phyloP scores from a whole-genome alignment of 75 land plant species.

The Cryptomeria japonica region DNA sequence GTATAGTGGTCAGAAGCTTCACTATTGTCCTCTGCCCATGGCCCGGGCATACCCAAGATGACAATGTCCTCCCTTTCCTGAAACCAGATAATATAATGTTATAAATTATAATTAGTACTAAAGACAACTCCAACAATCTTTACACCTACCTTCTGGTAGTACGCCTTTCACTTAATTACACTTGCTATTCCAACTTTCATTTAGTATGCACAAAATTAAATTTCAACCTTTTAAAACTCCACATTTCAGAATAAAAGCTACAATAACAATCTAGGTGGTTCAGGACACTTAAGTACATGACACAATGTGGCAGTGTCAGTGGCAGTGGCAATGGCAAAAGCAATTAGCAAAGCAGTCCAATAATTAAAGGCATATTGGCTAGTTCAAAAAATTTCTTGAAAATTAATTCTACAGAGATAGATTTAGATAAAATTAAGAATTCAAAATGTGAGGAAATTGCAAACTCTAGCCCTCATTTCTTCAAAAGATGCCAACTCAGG shows the following conservation, averaged over 20 bases:
- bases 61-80: constrained; percentile 9
- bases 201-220: neutral
- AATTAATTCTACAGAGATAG: neutral
- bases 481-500: neutral
- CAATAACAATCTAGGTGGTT: neutral
- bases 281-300: neutral
- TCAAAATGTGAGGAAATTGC: neutral
- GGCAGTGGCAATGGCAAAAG: neutral
- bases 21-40: constrained; percentile 73
- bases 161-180: neutral
- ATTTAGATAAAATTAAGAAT: neutral
- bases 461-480: neutral
- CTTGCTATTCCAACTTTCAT: neutral
- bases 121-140: neutral
- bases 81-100: neutral
- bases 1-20: constrained; percentile 89
- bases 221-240: neutral
- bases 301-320: neutral
- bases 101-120: neutral
- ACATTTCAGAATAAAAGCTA: neutral
- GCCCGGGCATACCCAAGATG: constrained; percentile 84
- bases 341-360: neutral
- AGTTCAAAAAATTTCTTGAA: neutral
- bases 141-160: neutral
- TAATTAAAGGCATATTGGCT: neutral